Evolutionary conservation across 495 filamentous ascomycete species (phyloP).

Genomic region (Penicillium salamii): DNA sequence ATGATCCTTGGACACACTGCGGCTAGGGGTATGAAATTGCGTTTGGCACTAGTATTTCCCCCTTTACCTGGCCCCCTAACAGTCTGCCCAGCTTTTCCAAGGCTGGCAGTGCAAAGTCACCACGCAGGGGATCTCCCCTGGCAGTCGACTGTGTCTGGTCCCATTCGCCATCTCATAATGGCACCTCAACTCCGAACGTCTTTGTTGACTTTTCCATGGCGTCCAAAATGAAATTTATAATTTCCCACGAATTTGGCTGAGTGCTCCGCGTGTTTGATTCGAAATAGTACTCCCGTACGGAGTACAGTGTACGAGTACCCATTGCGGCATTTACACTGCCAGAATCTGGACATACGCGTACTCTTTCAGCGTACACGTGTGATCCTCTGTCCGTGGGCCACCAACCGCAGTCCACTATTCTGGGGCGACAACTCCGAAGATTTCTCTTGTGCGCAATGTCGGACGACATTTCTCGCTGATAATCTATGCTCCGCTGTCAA

Average conservation of each 20-base stretch:
- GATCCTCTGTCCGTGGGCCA: constrained; percentile 43
- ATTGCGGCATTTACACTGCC: too few relatives aligned
- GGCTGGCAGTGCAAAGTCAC: neutral
- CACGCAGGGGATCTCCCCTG: constrained; percentile 6
- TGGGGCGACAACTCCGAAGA: constrained; percentile 41
- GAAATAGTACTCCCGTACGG: too few relatives aligned
- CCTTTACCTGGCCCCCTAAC: neutral
- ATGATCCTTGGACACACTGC: too few relatives aligned
- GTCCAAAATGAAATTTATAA: constrained; percentile 1
- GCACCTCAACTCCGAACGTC: neutral
- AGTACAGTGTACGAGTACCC: too few relatives aligned
- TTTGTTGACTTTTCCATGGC: neutral
- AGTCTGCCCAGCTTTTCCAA: constrained; percentile 2
- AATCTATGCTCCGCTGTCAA: neutral
- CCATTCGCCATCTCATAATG: neutral
- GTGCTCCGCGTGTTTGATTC: too few relatives aligned
- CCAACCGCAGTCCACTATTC: constrained; percentile 37
- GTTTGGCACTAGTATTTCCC: neutral
- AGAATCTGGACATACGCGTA: neutral
- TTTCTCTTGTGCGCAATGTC: constrained; percentile 46
- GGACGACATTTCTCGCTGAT: neutral
- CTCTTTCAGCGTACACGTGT: constrained; percentile 27
- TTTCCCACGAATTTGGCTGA: neutral
- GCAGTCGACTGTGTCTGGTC: neutral
- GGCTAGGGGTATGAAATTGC: too few relatives aligned